phyloP scores from a whole-genome alignment of 1,284 basidiomycete species.

The Cerrena zonata region DNA sequence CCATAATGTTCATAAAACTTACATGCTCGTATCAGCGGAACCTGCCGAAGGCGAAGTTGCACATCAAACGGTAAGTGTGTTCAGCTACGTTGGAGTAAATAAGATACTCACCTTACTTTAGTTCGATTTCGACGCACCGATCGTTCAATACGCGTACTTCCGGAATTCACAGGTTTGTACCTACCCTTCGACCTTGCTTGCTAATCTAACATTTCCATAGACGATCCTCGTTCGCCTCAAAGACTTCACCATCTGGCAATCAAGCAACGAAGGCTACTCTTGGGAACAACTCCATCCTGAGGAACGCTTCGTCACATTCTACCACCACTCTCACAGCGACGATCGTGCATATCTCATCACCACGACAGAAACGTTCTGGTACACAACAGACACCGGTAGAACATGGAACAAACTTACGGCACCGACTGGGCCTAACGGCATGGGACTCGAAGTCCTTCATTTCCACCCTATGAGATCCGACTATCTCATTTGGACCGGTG shows the following conservation, averaged over 20 bases:
- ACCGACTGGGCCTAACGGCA: conserved; percentile 73
- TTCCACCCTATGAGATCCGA: conserved; percentile 85
- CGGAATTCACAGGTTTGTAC: conserved; percentile 55
- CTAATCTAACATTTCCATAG: conserved; percentile 32
- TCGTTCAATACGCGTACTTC: conserved; percentile 85
- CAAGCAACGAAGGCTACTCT: conserved; percentile 87
- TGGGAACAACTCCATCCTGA: conserved; percentile 69
- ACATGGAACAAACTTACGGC: conserved; percentile 62
- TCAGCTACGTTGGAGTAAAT: too few relatives aligned
- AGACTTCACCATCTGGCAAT: conserved; percentile 85
- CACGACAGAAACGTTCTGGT: conserved; percentile 56
- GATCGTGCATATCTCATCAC: conserved; percentile 91
- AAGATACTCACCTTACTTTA: conserved; percentile 23
- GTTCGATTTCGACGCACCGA: conserved; percentile 67
- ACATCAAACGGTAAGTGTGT: conserved; percentile 55
- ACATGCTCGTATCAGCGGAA: conserved; percentile 43
- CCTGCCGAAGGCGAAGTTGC: conserved; percentile 69
- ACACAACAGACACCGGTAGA: conserved; percentile 79
- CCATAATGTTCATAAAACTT: not conserved
- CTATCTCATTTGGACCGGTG: conserved; percentile 86
- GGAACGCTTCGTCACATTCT: conserved; percentile 75
- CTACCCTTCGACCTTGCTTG: not conserved
- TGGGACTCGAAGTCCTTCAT: conserved; percentile 72
- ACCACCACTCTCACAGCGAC: conserved; percentile 74
- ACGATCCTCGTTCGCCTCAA: conserved; percentile 80